These are phyloP conservation scores for Cucurbita pepo DNA, from an alignment of 306 rosid species.

Conservation along the genomic window DNA sequence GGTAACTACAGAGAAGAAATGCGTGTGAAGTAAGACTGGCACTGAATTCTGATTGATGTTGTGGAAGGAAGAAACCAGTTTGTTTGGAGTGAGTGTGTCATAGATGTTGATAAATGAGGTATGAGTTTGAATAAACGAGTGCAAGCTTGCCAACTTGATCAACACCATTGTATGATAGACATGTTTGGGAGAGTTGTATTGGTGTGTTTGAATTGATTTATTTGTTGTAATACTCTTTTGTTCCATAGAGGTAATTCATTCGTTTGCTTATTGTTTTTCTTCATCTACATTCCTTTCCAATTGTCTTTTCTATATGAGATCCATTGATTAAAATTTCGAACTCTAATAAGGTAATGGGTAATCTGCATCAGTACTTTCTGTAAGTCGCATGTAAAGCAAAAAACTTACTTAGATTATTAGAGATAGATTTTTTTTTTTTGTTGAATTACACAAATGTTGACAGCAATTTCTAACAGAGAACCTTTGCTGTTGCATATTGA, in stretches of 20 bases:
- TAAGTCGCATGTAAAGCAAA: neutral
- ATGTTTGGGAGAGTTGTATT: neutral
- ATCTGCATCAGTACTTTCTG: neutral
- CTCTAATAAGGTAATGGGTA: neutral
- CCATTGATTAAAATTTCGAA: neutral
- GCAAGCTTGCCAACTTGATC: neutral
- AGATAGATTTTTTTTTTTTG: neutral
- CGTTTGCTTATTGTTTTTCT: neutral
- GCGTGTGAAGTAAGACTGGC: neutral
- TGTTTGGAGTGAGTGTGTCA: neutral
- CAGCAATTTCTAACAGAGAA: neutral
- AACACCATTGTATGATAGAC: neutral
- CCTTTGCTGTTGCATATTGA: neutral
- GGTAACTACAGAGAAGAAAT: constrained; percentile 34
- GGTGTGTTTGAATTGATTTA: neutral
- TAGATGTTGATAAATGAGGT: neutral
- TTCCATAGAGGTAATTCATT: neutral
- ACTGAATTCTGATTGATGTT: neutral
- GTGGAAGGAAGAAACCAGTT: neutral
- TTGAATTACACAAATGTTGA: neutral
- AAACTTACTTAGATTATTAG: neutral
- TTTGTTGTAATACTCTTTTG: neutral
- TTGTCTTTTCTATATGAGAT: neutral
- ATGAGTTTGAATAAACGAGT: neutral
- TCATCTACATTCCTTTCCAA: neutral